Conservation (phyloP, 176 grass and related monocot species). For the Avena eriantha region DNA sequence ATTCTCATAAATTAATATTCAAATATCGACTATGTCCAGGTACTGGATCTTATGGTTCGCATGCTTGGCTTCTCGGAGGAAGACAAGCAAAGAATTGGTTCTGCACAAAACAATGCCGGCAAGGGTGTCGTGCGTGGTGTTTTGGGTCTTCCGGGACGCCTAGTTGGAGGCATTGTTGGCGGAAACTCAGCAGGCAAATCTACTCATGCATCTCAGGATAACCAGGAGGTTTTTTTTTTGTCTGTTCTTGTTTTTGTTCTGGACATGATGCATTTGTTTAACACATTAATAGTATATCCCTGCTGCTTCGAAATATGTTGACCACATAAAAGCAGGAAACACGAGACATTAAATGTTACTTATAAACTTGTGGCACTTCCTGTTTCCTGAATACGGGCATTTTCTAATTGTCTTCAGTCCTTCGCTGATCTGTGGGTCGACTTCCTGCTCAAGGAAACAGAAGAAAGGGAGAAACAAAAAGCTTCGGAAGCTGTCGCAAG, state of each 20-base stretch:
- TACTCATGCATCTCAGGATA: conserved; percentile 59
- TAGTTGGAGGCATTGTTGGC: conserved; percentile 83
- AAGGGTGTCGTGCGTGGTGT: conserved; percentile 87
- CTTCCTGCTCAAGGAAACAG: conserved; percentile 95
- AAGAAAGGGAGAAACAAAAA: conserved; percentile 94
- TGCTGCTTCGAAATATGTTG: conserved; percentile 2
- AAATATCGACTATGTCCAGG: conserved; percentile 45
- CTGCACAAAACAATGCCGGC: conserved; percentile 75
- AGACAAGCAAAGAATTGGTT: conserved; percentile 90
- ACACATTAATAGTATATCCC: conserved; percentile 2
- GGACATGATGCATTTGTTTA: background rate
- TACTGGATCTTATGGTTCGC: conserved; percentile 91
- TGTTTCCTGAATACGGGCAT: conserved; percentile 6
- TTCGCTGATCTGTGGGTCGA: conserved; percentile 96
- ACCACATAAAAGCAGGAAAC: background rate
- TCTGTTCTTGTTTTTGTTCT: background rate
- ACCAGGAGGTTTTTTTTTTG: conserved; percentile 56
- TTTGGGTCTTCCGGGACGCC: conserved; percentile 75
- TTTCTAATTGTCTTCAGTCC: conserved; percentile 57
- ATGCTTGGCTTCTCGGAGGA: conserved; percentile 98
- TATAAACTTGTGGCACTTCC: background rate
- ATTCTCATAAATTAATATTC: conserved; percentile 7
- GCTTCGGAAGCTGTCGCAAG: conserved; percentile 47
- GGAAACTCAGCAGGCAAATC: conserved; percentile 57
- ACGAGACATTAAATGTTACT: background rate